phyloP scores from a whole-genome alignment of 345 rosid genomes.

The Limnanthes douglasii region DNA sequence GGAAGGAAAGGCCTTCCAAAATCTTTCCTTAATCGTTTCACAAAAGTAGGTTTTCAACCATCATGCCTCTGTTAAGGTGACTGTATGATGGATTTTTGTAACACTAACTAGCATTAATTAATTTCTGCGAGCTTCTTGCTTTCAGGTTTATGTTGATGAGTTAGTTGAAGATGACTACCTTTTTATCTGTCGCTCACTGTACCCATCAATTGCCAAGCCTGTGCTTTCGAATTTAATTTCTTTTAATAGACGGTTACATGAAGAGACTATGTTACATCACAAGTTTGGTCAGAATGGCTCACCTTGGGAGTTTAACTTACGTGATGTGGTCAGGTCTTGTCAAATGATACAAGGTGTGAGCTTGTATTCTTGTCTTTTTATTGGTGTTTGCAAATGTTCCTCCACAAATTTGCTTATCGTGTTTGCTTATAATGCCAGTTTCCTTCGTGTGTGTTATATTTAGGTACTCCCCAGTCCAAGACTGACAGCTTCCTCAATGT shows the following conservation, averaged over 20 bases:
- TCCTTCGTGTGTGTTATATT: constrained; percentile 6
- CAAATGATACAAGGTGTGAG: constrained; percentile 56
- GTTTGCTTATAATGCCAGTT: constrained; percentile 1
- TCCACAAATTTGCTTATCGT: neutral
- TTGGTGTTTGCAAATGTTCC: no score
- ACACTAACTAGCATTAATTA: neutral
- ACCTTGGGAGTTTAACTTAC: constrained; percentile 98
- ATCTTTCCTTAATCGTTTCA: constrained; percentile 89
- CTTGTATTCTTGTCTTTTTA: constrained; percentile 3
- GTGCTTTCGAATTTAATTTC: constrained; percentile 56
- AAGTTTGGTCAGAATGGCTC: constrained; percentile 86
- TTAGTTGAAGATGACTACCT: constrained; percentile 75
- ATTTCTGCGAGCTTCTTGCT: constrained; percentile 7
- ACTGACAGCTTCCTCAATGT: constrained; percentile 54
- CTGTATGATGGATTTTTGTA: constrained; percentile 2
- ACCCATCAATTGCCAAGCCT: constrained; percentile 50
- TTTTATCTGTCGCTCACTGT: constrained; percentile 61
- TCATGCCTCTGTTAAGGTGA: neutral
- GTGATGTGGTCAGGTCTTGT: constrained; percentile 86
- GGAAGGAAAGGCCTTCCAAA: constrained; percentile 96
- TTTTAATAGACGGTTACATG: constrained; percentile 64
- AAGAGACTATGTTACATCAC: constrained; percentile 54
- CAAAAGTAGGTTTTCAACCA: constrained; percentile 44
- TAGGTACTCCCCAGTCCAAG: constrained; percentile 27
- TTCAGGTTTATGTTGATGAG: constrained; percentile 86